Evolutionary conservation across 208 protist genomes (phyloP), one percentile per base, ranked within the genome.

Genomic region (Trypanosoma mega): DNA sequence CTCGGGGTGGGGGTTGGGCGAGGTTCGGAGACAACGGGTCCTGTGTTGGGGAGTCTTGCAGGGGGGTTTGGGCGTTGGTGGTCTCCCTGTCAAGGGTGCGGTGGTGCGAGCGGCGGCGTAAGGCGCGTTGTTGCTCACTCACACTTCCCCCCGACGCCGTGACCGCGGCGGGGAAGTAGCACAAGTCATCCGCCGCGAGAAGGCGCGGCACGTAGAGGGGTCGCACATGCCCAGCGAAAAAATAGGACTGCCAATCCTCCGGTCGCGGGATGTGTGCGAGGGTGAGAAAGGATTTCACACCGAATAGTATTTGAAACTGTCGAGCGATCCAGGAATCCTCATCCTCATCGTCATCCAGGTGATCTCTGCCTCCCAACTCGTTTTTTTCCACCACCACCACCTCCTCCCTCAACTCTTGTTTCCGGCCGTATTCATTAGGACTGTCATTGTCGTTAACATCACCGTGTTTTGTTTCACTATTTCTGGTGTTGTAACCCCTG

Each of bases 131-230:
- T 41, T 90, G 85, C 68, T 82, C 78, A 63, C 85, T 74, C n/a
- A 78, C 73, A 46, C 74, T 87, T 20, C 82, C 55, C 0, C 88
- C 88, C 2, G 72, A 87, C 8, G 88, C 88, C 14, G 88, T 94
- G 23, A 93, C 79, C 0, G 89, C 89, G 14, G 56, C 29, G 11
- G 89, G 89, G 57, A 95, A 95, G 72, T 92, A 95, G 37, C 80
- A 74, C 44, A 95, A 58, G 69, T 95, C 89, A 50, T 95, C 89
- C n/a, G 61, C 47, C 1, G 85, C 75, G 55, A 78, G 78, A 34
- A 93, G 73, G 2, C 72, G 80, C 5, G 89, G 89, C 14, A 79
- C 33, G 70, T 88, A 95, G 20, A 73, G 58, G n/a, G 85, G 66
- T 24, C 46, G 57, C 7, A 95, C 72, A 16, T 58, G 43, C 8